Conservation (phyloP, 148 eudicot genomes). For the Persicaria tinctoria region DNA sequence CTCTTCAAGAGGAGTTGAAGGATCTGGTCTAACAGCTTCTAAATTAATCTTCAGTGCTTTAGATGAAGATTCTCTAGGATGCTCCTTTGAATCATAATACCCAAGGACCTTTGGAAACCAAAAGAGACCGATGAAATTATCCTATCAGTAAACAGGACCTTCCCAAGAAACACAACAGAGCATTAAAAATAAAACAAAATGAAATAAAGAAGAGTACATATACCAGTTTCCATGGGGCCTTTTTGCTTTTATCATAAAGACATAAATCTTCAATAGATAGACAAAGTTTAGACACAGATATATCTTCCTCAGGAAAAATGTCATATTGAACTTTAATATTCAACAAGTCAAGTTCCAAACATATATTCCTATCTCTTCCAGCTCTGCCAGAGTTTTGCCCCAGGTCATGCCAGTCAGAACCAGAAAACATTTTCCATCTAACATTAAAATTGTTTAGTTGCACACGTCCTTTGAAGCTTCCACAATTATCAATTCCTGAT, state of each 20-base stretch:
- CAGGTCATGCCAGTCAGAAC: slow-evolving; percentile 73
- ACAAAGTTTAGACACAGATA: slow-evolving; percentile 49
- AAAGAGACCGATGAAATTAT: slow-evolving; percentile 7
- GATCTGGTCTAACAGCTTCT: slow-evolving; percentile 88
- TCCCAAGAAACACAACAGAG: neutral
- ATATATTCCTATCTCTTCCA: slow-evolving; percentile 50
- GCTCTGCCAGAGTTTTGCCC: slow-evolving; percentile 25
- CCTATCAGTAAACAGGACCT: neutral
- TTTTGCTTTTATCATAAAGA: slow-evolving; percentile 60
- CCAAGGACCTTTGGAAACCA: slow-evolving; percentile 52
- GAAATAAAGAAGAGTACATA: slow-evolving; percentile 1
- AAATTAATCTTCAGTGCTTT: slow-evolving; percentile 72
- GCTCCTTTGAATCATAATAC: slow-evolving; percentile 69
- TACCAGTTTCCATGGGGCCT: slow-evolving; percentile 95
- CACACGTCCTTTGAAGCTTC: slow-evolving; percentile 52
- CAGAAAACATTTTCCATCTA: slow-evolving; percentile 72
- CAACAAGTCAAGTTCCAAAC: slow-evolving; percentile 63
- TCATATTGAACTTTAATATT: slow-evolving; percentile 49
- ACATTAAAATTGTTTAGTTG: slow-evolving; percentile 56
- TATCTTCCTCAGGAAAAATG: slow-evolving; percentile 58
- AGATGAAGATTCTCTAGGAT: slow-evolving; percentile 67
- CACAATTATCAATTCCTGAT: slow-evolving; percentile 21
- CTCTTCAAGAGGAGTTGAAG: slow-evolving; percentile 79
- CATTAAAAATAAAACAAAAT: neutral
- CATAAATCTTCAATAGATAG: slow-evolving; percentile 59